These are phyloP conservation scores for Microbotryum lychnidis-dioicae DNA, from an alignment of 1,284 basidiomycete species.

Conservation along the genomic window DNA sequence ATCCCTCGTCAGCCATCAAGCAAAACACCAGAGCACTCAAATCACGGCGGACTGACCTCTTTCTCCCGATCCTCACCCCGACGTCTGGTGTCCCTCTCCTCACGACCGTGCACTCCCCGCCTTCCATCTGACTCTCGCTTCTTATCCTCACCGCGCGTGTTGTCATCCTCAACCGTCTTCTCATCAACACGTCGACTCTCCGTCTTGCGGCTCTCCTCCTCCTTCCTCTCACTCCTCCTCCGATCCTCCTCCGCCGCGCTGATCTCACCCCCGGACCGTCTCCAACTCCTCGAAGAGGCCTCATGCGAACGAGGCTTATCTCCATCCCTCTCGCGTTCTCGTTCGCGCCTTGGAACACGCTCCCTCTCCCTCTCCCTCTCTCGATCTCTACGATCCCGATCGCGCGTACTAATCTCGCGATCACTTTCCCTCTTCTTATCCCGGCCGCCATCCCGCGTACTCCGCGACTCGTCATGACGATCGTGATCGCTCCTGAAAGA, in stretches of 20 bases:
- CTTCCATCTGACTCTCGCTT: too few species aligned
- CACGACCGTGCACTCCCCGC: too few species aligned
- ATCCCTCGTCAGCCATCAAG: too few species aligned
- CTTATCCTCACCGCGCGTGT: too few species aligned
- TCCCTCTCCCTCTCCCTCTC: constrained; percentile 28
- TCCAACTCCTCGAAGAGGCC: constrained; percentile 26
- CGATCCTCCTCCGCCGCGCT: constrained; percentile 19
- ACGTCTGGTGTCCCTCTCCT: too few species aligned
- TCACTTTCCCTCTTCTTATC: constrained; percentile 26
- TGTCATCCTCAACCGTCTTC: too few species aligned
- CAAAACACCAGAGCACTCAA: too few species aligned
- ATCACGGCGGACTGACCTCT: too few species aligned
- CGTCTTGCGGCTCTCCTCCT: neutral
- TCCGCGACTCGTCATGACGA: neutral
- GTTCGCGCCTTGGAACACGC: constrained; percentile 41
- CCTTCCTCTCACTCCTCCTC: constrained; percentile 29
- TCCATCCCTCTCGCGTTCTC: constrained; percentile 47
- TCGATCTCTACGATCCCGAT: constrained; percentile 21
- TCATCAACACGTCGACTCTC: constrained; percentile 16
- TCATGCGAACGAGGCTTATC: constrained; percentile 47
- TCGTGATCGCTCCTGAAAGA: neutral
- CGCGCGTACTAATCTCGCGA: constrained; percentile 10
- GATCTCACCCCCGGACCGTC: constrained; percentile 2
- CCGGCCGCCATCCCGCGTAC: constrained; percentile 13
- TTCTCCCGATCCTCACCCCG: too few species aligned